A percentile compares a stretch with the other conserved stretches of the same genome.
Evolutionary conservation across 1,284 basidiomycete species (phyloP).

Genomic region (Apiotrichum siamense): DNA sequence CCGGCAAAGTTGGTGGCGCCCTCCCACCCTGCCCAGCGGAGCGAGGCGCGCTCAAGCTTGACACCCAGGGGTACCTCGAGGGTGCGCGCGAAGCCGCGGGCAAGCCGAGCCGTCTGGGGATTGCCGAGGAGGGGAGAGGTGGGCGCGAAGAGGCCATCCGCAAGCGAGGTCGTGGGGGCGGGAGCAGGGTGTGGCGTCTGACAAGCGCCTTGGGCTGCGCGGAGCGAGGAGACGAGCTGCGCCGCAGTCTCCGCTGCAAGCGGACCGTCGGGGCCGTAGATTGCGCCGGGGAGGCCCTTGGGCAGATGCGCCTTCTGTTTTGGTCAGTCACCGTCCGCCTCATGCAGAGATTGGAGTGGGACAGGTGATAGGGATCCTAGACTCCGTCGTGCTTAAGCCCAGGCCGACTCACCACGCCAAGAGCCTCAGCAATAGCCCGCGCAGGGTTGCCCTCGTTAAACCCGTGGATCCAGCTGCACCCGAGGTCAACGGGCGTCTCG

Average conservation of each 20-base stretch:
- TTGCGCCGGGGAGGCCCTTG: constrained; percentile 32
- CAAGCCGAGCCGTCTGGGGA: constrained; percentile 22
- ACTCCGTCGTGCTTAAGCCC: too few species aligned
- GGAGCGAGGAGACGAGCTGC: constrained; percentile 28
- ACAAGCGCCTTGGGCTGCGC: constrained; percentile 30
- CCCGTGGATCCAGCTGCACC: constrained; percentile 53
- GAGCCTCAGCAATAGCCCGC: constrained; percentile 43
- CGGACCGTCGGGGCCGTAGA: constrained; percentile 39
- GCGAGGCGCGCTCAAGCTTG: constrained; percentile 45
- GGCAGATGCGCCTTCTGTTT: constrained; percentile 38
- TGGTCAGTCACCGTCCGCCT: background rate
- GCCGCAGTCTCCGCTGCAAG: constrained; percentile 19
- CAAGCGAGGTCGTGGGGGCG: constrained; percentile 27
- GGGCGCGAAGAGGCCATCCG: constrained; percentile 41
- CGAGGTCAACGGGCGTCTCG: constrained; percentile 45
- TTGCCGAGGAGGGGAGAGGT: constrained; percentile 31
- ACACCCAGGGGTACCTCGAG: constrained; percentile 51
- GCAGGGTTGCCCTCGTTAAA: constrained; percentile 50
- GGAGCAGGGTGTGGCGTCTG: constrained; percentile 34
- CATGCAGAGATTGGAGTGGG: too few species aligned
- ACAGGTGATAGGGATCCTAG: too few species aligned
- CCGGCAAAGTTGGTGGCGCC: constrained; percentile 47
- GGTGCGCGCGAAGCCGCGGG: constrained; percentile 45
- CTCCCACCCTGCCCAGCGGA: constrained; percentile 48
- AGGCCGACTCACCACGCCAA: constrained; percentile 38